phyloP scores from a whole-genome alignment of 2,329 filamentous ascomycete genomes.

The Talaromyces piceae region DNA sequence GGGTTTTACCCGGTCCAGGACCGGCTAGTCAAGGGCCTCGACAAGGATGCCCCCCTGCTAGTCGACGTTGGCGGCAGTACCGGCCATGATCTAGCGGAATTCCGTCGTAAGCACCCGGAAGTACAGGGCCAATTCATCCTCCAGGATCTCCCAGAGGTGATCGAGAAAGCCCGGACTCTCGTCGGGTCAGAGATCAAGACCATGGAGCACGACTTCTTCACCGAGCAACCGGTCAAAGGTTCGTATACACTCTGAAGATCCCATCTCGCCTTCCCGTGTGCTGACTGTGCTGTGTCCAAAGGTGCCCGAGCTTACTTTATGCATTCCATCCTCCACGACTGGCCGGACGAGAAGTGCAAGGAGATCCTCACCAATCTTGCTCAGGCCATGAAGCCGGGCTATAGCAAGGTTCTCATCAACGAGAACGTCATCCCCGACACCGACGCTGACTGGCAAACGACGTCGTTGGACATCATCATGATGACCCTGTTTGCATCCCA shows the following conservation, averaged over 20 bases:
- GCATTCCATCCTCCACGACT: constrained; percentile 32
- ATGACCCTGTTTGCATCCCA: constrained; percentile 9
- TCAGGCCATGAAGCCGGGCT: constrained; percentile 20
- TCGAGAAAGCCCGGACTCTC: constrained; percentile 17
- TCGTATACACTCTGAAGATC: neutral
- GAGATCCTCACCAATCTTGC: constrained; percentile 24
- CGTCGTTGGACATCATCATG: constrained; percentile 16
- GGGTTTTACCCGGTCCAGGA: constrained; percentile 13
- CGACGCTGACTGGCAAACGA: constrained; percentile 32
- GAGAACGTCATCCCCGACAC: constrained; percentile 23
- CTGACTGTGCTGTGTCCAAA: constrained; percentile 8
- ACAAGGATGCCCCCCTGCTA: constrained; percentile 13
- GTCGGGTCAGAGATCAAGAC: constrained; percentile 17
- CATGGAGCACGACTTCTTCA: constrained; percentile 43
- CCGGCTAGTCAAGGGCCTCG: constrained; percentile 14
- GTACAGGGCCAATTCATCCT: constrained; percentile 39
- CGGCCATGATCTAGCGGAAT: constrained; percentile 21
- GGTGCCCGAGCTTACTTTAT: constrained; percentile 33
- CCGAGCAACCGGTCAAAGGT: constrained; percentile 41
- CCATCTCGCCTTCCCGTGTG: neutral
- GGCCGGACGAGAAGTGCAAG: constrained; percentile 24
- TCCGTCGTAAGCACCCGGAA: constrained; percentile 30
- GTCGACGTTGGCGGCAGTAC: constrained; percentile 20
- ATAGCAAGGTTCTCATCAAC: constrained; percentile 25
- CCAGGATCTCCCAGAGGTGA: constrained; percentile 42